Evolutionary conservation across 78 protist species (phyloP), one percentile per base, ranked within the genome.

Genomic region (Dictyostelium brefeldianum): DNA sequence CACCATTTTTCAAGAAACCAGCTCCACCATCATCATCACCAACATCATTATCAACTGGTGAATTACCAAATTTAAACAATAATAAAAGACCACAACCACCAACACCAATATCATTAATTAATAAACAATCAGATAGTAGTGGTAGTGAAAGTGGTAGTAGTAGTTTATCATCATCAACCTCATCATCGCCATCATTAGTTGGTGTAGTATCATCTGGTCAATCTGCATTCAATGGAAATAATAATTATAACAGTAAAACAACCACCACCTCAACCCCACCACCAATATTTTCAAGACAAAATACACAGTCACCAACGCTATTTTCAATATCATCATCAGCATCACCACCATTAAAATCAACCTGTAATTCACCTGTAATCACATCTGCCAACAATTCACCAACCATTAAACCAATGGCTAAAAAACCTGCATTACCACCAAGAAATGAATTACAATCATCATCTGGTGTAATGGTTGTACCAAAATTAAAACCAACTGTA

Each of bases 361-460:
- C 79, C 11, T 7, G 31, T 17, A 1, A 22, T 18, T 15, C 50
- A 31, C 79, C 79, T 43, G 9, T 22, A 73, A 11, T n/a, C 17
- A 43, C 50, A 43, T n/a, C 56, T n/a, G 12, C 50, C 18, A 36
- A 8, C n/a, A 43, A 36, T 46, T 36, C 46, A 17, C 46, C 78
- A 27, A 70, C 78, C 0, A 31, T 27, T 70, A 81, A 65, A 51
- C 73, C 83, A 56, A 41, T 8, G 46, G 22, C 67, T 6, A 80
- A 80, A 67, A 74, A 51, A 87, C 93, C 93, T 50, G 80, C 79
- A n/a, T 36, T 87, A 20, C 93, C 93, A 78, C 81, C 93, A 15
- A 74, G 93, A 65, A 50, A 77, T 41, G 67, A 80, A 46, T 64
- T 62, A 46, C 43, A 78, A n/a, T 22, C 83, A 17, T 10, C 17